phyloP scores from a whole-genome alignment of 352 stramenopile species.

The Globisporangium ultimum region DNA sequence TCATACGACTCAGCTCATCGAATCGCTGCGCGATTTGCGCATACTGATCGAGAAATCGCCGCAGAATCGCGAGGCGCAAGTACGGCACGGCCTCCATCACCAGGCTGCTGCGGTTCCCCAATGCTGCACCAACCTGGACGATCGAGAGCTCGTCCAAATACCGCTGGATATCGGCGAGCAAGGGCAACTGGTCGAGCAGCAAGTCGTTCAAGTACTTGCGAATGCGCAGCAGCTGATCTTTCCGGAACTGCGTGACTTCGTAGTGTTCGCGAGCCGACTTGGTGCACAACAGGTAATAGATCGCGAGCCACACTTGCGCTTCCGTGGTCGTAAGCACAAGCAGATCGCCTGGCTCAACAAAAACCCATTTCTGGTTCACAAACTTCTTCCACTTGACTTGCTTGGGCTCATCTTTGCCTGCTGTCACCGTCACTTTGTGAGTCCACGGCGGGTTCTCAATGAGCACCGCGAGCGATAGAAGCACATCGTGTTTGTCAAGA shows the following conservation, averaged over 20 bases:
- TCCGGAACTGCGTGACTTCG: conserved; percentile 93
- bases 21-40: conserved; percentile 40
- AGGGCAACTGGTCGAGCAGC: conserved; percentile 93
- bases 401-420: conserved; percentile 13
- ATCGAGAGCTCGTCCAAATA: conserved; percentile 96
- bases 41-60: conserved; percentile 37
- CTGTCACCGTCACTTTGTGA: conserved; percentile 45
- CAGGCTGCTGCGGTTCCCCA: conserved; percentile 37
- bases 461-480: conserved; percentile 89
- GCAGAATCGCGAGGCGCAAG: conserved; percentile 48
- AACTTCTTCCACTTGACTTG: conserved; percentile 90
- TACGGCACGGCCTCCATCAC: conserved; percentile 83
- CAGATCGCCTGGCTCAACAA: conserved; percentile 84
- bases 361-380: conserved; percentile 89
- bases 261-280: conserved; percentile 93
- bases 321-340: conserved; percentile 92
- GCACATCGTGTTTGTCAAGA: conserved; percentile 95
- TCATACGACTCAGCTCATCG: conserved; percentile 32
- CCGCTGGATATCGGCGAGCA: conserved; percentile 91
- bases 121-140: conserved; percentile 59
- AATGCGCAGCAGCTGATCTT: conserved; percentile 90
- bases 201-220: conserved; percentile 95
- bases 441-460: conserved; percentile 97
- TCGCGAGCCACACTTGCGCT: conserved; percentile 92
- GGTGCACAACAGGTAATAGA: conserved; percentile 94